These are phyloP conservation scores for Chlorencoelia australis DNA, from an alignment of 2,329 filamentous ascomycete genomes.

Conservation along the genomic window DNA sequence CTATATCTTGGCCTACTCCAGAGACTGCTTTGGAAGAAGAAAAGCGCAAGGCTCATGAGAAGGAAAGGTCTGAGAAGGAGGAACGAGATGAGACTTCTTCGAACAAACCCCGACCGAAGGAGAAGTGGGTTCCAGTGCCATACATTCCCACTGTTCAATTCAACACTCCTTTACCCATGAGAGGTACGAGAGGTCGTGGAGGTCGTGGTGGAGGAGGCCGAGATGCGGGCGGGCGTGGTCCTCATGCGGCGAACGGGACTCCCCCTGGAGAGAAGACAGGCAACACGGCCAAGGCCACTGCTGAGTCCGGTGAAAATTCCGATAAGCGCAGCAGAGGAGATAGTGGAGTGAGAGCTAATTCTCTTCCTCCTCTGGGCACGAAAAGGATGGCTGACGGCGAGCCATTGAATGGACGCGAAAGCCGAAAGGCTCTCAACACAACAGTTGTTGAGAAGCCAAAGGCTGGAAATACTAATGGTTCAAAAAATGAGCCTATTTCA, in stretches of 20 bases:
- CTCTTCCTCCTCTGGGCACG: slow-evolving; percentile 22
- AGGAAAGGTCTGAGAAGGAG: slow-evolving; percentile 56
- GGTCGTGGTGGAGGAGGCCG: slow-evolving; percentile 31
- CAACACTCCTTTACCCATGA: slow-evolving; percentile 67
- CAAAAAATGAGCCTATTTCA: slow-evolving; percentile 16
- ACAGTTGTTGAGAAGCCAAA: slow-evolving; percentile 20
- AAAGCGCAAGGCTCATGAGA: slow-evolving; percentile 61
- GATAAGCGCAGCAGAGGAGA: slow-evolving; percentile 18
- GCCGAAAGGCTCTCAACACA: slow-evolving; percentile 18
- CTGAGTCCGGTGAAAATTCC: slow-evolving; percentile 9
- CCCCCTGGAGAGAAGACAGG: slow-evolving; percentile 20
- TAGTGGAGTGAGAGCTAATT: slow-evolving; percentile 17
- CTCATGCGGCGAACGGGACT: slow-evolving; percentile 16
- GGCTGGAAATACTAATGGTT: slow-evolving; percentile 7
- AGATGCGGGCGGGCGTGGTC: slow-evolving; percentile 30
- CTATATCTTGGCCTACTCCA: slow-evolving; percentile 81
- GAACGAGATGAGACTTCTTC: slow-evolving; percentile 45
- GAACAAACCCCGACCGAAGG: slow-evolving; percentile 55
- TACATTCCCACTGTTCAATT: slow-evolving; percentile 81
- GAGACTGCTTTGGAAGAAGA: slow-evolving; percentile 68
- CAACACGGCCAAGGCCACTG: slow-evolving; percentile 8
- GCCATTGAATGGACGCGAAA: slow-evolving; percentile 12
- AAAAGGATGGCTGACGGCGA: slow-evolving; percentile 18
- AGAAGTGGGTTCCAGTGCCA: slow-evolving; percentile 75
- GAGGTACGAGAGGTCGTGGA: slow-evolving; percentile 42